These are phyloP conservation scores for Vaccinium corymbosum DNA, from an alignment of 148 eudicot species.

Conservation along the genomic window DNA sequence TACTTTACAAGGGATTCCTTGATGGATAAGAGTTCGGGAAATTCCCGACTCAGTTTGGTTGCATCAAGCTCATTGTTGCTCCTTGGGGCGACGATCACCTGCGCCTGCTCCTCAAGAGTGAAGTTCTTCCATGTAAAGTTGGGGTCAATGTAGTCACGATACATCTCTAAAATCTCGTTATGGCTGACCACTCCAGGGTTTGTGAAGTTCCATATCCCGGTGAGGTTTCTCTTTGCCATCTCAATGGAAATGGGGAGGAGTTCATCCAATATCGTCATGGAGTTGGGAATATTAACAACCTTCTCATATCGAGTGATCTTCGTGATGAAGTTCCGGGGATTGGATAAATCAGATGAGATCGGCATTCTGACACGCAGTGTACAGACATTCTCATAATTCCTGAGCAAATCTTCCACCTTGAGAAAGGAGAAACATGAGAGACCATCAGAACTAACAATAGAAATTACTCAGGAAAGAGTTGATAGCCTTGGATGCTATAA, in stretches of 20 bases:
- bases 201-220: conserved; percentile 57
- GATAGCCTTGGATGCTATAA: neutral
- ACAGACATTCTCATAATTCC: conserved; percentile 50
- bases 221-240: conserved; percentile 55
- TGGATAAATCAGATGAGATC: conserved; percentile 45
- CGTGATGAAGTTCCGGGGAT: conserved; percentile 57
- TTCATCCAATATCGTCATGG: conserved; percentile 54
- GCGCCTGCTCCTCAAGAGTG: conserved; percentile 46
- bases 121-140: conserved; percentile 47
- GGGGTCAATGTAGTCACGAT: conserved; percentile 43
- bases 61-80: conserved; percentile 60
- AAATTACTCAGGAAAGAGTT: neutral
- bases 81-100: conserved; percentile 53
- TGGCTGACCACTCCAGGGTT: conserved; percentile 63
- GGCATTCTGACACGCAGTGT: conserved; percentile 58
- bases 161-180: conserved; percentile 54
- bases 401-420: conserved; percentile 54
- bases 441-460: neutral
- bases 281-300: conserved; percentile 55
- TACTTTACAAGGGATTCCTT: conserved; percentile 41
- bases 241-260: conserved; percentile 54
- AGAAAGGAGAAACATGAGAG: neutral
- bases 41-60: conserved; percentile 37
- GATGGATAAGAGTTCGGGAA: conserved; percentile 42
- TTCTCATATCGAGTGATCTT: conserved; percentile 48